Evolutionary conservation across 805 yeast species (phyloP).

Genomic region (Saccharomyces cerevisiae): DNA sequence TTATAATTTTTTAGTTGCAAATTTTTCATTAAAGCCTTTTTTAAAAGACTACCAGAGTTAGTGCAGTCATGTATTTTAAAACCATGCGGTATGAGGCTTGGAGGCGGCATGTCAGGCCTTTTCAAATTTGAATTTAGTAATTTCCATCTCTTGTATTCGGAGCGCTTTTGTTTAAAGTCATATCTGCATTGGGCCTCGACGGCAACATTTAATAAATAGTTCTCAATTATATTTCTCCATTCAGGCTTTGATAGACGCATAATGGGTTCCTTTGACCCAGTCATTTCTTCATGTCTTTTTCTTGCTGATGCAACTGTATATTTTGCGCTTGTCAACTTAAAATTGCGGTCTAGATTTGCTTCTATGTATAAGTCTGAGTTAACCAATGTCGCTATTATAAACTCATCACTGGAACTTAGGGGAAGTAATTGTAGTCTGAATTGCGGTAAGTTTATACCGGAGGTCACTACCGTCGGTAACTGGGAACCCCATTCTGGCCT

Average conservation of each 20-base stretch:
- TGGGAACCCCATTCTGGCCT: constrained; percentile 49
- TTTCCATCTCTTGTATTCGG: constrained; percentile 38
- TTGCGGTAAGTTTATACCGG: constrained; percentile 22
- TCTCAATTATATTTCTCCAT: constrained; percentile 70
- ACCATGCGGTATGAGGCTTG: constrained; percentile 21
- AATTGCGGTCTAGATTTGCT: constrained; percentile 45
- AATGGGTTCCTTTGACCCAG: constrained; percentile 18
- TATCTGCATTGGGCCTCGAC: constrained; percentile 64
- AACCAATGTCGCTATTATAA: constrained; percentile 42
- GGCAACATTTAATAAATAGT: constrained; percentile 53
- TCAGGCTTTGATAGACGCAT: constrained; percentile 44
- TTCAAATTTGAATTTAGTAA: constrained; percentile 22
- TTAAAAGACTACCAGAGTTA: constrained; percentile 15
- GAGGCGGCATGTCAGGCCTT: constrained; percentile 31
- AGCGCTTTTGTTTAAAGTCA: constrained; percentile 50
- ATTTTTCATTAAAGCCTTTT: constrained; percentile 30
- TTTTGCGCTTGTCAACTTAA: constrained; percentile 51
- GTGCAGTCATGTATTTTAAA: neutral
- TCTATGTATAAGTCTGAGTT: constrained; percentile 59
- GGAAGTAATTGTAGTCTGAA: constrained; percentile 49
- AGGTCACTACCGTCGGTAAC: constrained; percentile 37
- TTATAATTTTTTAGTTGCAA: constrained; percentile 11
- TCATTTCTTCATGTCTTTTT: constrained; percentile 36
- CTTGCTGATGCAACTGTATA: constrained; percentile 55
- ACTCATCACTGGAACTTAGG: constrained; percentile 40